These are phyloP conservation scores for Penicillium sp. DNA, from an alignment of 2,329 filamentous ascomycete species.

Conservation along the genomic window DNA sequence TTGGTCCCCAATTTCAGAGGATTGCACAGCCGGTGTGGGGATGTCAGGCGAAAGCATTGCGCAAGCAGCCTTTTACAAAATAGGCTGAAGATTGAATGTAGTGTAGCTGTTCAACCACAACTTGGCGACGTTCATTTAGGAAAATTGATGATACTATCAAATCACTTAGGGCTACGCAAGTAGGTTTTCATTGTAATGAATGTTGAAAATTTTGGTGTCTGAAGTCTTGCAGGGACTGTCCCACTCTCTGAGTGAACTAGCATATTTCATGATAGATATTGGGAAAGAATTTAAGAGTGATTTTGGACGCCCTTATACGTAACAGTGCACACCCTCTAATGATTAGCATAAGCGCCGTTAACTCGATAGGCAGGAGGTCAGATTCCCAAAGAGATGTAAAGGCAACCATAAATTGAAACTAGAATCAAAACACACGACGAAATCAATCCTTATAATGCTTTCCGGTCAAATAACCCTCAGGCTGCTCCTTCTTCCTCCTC, in stretches of 20 bases:
- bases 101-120: background rate
- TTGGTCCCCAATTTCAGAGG: background rate
- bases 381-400: background rate
- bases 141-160: background rate
- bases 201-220: too few species aligned
- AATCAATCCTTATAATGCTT: conserved; percentile 36
- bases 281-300: too few species aligned
- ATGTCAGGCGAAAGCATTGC: background rate
- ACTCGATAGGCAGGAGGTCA: background rate
- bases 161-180: too few species aligned
- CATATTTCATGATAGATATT: too few species aligned
- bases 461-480: conserved; percentile 52
- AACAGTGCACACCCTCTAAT: too few species aligned
- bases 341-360: too few species aligned
- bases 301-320: too few species aligned
- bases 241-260: too few species aligned
- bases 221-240: too few species aligned
- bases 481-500: conserved; percentile 41
- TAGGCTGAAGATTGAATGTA: background rate
- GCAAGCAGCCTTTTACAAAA: background rate
- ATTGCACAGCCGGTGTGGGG: background rate
- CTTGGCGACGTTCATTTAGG: background rate
- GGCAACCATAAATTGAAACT: background rate
- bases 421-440: conserved; percentile 1
- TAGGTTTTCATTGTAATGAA: too few species aligned